These are phyloP conservation scores for Yamadazyma takamatsuzukensis DNA, from an alignment of 805 yeast genomes.

Conservation along the genomic window DNA sequence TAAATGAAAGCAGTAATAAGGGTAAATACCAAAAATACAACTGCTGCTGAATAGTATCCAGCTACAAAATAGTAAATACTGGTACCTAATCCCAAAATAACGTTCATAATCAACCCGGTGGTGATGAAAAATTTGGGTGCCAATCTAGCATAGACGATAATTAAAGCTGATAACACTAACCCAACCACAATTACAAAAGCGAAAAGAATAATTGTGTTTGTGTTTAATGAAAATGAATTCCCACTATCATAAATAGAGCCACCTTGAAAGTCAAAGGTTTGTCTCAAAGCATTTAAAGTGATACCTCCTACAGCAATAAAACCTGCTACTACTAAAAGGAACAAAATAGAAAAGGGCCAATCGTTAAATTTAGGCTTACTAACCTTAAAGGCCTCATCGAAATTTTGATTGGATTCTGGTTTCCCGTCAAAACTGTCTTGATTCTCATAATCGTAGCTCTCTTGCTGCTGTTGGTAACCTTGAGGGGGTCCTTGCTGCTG, in stretches of 20 bases:
- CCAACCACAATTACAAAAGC: slow-evolving; percentile 62
- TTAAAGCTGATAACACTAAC: slow-evolving; percentile 51
- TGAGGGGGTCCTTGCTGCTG: slow-evolving; percentile 2
- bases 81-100: slow-evolving; percentile 68
- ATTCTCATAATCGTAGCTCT: slow-evolving; percentile 25
- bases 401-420: slow-evolving; percentile 36
- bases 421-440: slow-evolving; percentile 24
- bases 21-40: slow-evolving; percentile 67
- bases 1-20: slow-evolving; percentile 63
- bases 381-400: slow-evolving; percentile 67
- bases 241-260: slow-evolving; percentile 54
- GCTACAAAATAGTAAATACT: slow-evolving; percentile 68
- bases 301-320: slow-evolving; percentile 69
- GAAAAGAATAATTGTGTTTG: slow-evolving; percentile 70
- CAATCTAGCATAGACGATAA: slow-evolving; percentile 59
- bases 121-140: slow-evolving; percentile 67
- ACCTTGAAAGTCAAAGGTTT: slow-evolving; percentile 54
- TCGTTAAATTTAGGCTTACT: slow-evolving; percentile 65
- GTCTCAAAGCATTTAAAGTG: slow-evolving; percentile 60
- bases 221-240: slow-evolving; percentile 61
- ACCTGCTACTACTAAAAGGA: slow-evolving; percentile 48
- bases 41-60: slow-evolving; percentile 75
- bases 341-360: slow-evolving; percentile 61
- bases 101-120: slow-evolving; percentile 63
- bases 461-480: slow-evolving; percentile 5